Conservation (phyloP, 208 protist genomes). For the Leishmania mexicana region DNA sequence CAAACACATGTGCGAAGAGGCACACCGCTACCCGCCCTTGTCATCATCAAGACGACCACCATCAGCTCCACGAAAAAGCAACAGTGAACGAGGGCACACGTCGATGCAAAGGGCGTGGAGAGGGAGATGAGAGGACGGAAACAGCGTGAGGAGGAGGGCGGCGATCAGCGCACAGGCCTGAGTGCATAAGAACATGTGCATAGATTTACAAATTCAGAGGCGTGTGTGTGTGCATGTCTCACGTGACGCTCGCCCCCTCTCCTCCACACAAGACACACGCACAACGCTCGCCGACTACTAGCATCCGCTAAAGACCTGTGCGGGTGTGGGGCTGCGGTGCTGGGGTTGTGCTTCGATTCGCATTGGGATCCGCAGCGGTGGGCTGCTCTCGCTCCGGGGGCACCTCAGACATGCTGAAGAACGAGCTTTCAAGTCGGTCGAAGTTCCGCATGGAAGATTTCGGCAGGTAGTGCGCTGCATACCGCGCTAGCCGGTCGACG, state of each 20-base stretch:
- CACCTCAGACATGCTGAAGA: background rate
- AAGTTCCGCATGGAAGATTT: background rate
- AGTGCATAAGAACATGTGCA: background rate
- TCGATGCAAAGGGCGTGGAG: background rate
- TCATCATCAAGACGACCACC: background rate
- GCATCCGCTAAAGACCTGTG: background rate
- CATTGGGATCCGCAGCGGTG: slow-evolving; percentile 22
- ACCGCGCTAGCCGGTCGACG: slow-evolving; percentile 39
- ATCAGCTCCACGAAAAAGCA: background rate
- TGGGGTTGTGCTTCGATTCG: background rate
- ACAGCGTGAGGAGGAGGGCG: background rate
- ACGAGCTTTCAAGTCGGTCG: background rate
- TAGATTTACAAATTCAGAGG: background rate
- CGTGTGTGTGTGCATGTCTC: background rate
- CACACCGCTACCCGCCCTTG: background rate
- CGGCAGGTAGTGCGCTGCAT: slow-evolving; percentile 25
- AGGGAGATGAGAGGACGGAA: background rate
- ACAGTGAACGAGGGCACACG: background rate
- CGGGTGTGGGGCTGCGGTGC: background rate
- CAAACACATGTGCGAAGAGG: background rate
- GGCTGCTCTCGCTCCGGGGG: slow-evolving; percentile 17
- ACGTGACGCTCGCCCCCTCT: background rate
- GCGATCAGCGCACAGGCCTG: background rate
- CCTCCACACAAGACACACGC: background rate
- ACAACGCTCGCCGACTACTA: background rate